Conservation (phyloP, 441 rosid species). For the Syzygium syzygioides region DNA sequence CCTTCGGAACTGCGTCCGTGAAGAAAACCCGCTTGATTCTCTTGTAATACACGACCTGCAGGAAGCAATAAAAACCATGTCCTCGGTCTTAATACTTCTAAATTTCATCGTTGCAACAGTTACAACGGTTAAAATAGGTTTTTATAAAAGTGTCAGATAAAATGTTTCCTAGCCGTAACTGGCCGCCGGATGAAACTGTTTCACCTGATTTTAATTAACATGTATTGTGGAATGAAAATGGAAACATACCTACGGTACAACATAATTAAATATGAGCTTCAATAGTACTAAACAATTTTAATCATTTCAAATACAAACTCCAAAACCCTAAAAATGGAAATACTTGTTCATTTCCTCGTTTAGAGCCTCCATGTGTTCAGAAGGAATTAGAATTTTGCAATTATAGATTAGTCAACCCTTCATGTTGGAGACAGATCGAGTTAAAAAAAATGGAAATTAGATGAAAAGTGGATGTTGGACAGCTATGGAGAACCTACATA, state of each 20-base stretch:
- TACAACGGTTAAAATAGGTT: neutral
- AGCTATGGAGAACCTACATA: neutral
- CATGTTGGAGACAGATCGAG: neutral
- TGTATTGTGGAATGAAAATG: neutral
- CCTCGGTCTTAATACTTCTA: neutral
- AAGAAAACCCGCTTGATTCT: slow-evolving; percentile 47
- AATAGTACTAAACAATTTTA: neutral
- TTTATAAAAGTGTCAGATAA: neutral
- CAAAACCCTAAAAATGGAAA: neutral
- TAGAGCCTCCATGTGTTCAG: neutral
- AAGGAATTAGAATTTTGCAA: neutral
- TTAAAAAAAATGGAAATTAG: neutral
- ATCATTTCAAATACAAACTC: neutral
- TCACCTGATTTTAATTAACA: neutral
- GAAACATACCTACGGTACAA: neutral
- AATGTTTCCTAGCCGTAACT: neutral
- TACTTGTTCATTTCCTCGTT: neutral
- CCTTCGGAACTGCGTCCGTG: slow-evolving; percentile 47
- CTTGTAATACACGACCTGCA: slow-evolving; percentile 63
- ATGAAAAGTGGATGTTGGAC: neutral
- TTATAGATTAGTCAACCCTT: neutral
- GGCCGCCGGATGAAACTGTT: neutral
- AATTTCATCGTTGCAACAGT: neutral
- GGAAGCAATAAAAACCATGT: neutral
- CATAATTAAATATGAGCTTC: neutral